phyloP scores from a whole-genome alignment of 2,329 filamentous ascomycete species.

The Xylaria sp. region DNA sequence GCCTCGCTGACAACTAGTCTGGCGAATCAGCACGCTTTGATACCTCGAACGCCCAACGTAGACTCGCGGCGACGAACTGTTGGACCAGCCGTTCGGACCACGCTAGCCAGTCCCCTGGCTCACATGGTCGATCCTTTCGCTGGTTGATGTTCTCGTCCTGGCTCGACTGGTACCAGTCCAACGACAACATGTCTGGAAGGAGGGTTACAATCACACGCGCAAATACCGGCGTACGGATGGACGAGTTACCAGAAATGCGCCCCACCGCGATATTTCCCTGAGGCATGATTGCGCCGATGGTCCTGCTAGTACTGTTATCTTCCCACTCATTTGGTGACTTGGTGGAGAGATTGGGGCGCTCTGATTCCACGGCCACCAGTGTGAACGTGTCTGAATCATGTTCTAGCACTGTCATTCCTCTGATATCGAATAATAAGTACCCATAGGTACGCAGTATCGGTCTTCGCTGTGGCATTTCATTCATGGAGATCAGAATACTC shows the following conservation, averaged over 20 bases:
- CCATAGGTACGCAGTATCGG: conserved; percentile 41
- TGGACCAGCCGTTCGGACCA: conserved; percentile 36
- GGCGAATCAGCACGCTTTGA: conserved; percentile 25
- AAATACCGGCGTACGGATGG: conserved; percentile 16
- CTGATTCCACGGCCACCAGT: conserved; percentile 24
- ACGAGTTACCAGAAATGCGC: conserved; percentile 19
- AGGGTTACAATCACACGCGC: conserved; percentile 46
- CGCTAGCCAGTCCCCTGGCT: conserved; percentile 45
- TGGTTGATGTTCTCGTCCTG: conserved; percentile 30
- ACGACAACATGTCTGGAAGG: conserved; percentile 35
- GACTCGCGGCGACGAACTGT: conserved; percentile 18
- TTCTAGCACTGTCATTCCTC: conserved; percentile 30
- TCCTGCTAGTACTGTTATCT: conserved; percentile 39
- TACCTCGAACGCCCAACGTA: conserved; percentile 20
- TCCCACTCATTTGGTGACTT: conserved; percentile 27
- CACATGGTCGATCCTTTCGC: conserved; percentile 47
- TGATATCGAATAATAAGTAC: conserved; percentile 49
- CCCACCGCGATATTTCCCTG: conserved; percentile 34
- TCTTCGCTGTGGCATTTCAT: conserved; percentile 40
- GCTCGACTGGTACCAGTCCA: conserved; percentile 44
- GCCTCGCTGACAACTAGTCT: not conserved
- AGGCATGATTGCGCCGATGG: conserved; percentile 34
- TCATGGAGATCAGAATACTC: conserved; percentile 49
- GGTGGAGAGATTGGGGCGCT: conserved; percentile 28
- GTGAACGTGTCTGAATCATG: conserved; percentile 9